phyloP scores from a whole-genome alignment of 2,329 filamentous ascomycete species.

The Capronia americana region DNA sequence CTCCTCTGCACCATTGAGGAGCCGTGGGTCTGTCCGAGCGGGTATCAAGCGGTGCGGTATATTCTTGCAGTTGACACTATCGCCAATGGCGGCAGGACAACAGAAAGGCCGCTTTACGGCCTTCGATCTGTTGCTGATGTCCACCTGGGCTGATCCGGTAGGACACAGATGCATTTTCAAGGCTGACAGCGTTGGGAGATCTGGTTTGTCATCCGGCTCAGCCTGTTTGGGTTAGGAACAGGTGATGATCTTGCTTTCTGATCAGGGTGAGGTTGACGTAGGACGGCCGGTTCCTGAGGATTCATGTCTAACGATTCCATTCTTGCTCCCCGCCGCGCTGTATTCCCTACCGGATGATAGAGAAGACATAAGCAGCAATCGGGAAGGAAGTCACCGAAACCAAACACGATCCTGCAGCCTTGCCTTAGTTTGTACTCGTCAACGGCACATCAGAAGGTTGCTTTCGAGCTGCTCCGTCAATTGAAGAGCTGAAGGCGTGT shows the following conservation, averaged over 20 bases:
- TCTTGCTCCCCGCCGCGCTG: not conserved
- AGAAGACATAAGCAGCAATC: not conserved
- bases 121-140: not conserved
- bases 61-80: not conserved
- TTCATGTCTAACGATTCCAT: not conserved
- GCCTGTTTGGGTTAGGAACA: not conserved
- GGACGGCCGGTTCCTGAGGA: not conserved
- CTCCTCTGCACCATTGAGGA: constrained; percentile 4
- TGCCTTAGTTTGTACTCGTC: not conserved
- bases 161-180: not conserved
- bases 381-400: not conserved
- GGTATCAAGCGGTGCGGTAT: not conserved
- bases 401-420: not conserved
- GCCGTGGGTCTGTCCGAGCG: not conserved
- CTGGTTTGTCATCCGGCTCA: not conserved
- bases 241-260: not conserved
- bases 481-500: constrained; percentile 29
- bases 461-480: constrained; percentile 3
- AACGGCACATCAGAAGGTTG: constrained; percentile 2
- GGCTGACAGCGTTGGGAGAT: not conserved
- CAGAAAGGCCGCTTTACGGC: not conserved
- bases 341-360: not conserved
- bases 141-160: not conserved
- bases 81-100: not conserved
- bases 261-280: not conserved